Evolutionary conservation across 2,329 filamentous ascomycete species (phyloP).

Genomic region (Berkeleyomyces rouxiae): DNA sequence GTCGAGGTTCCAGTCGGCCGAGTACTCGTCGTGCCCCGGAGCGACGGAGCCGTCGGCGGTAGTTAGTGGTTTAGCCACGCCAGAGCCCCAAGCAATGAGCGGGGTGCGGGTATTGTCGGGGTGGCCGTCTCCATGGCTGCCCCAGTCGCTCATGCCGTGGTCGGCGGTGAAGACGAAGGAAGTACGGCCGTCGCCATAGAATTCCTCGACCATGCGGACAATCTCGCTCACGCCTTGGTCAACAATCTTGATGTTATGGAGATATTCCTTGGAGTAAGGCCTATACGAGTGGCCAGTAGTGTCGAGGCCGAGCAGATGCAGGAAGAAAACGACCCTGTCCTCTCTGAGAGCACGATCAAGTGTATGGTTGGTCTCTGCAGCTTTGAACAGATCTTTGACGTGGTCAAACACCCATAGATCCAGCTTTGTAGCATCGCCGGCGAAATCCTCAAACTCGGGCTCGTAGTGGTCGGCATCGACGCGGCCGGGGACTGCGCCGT

Average conservation of each 20-base stretch:
- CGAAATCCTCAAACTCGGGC: conserved; percentile 79
- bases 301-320: conserved; percentile 83
- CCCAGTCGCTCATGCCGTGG: conserved; percentile 98
- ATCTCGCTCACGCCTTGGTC: conserved; percentile 81
- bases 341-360: conserved; percentile 56
- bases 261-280: conserved; percentile 88
- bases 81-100: conserved; percentile 83
- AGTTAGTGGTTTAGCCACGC: conserved; percentile 58
- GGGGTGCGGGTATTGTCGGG: conserved; percentile 94
- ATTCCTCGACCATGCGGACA: conserved; percentile 62
- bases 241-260: conserved; percentile 87
- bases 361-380: conserved; percentile 61
- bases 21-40: conserved; percentile 80
- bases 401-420: conserved; percentile 94
- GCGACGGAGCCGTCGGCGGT: conserved; percentile 35
- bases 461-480: conserved; percentile 79
- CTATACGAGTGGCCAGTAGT: conserved; percentile 74
- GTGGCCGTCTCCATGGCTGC: conserved; percentile 96
- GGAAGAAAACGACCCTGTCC: conserved; percentile 85
- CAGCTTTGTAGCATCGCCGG: conserved; percentile 59
- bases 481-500: conserved; percentile 72
- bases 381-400: conserved; percentile 71
- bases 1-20: conserved; percentile 72
- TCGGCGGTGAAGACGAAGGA: conserved; percentile 96
- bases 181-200: conserved; percentile 72